phyloP scores from a whole-genome alignment of 176 grass and related monocot genomes.

The Oryza glaberrima region DNA sequence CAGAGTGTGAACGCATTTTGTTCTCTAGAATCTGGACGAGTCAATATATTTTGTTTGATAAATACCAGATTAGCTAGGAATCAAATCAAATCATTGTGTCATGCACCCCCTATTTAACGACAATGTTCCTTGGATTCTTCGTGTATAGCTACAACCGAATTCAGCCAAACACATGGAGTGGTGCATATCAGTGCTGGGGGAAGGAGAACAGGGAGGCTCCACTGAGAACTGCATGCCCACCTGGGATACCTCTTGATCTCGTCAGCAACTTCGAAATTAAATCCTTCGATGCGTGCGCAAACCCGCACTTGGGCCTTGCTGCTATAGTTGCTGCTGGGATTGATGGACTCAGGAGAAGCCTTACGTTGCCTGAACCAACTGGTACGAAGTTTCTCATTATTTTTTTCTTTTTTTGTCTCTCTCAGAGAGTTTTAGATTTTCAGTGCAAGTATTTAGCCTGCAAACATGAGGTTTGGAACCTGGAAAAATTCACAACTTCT shows the following conservation, averaged over 20 bases:
- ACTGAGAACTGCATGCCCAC: slow-evolving; percentile 92
- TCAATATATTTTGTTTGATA: neutral
- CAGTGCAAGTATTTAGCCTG: neutral
- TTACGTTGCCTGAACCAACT: slow-evolving; percentile 80
- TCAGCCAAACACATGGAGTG: slow-evolving; percentile 95
- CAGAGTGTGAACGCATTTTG: neutral
- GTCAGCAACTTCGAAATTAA: slow-evolving; percentile 98
- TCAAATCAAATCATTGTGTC: slow-evolving; percentile 7
- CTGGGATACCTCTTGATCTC: slow-evolving; percentile 73
- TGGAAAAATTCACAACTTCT: neutral
- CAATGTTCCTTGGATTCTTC: slow-evolving; percentile 10
- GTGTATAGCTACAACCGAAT: slow-evolving; percentile 80
- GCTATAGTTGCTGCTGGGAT: slow-evolving; percentile 77
- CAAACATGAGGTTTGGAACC: slow-evolving; percentile 6
- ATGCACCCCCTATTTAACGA: neutral
- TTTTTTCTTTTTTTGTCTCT: neutral
- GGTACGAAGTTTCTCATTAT: slow-evolving; percentile 48
- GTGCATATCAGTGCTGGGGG: slow-evolving; percentile 94
- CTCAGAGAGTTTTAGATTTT: neutral
- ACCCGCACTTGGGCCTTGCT: slow-evolving; percentile 84
- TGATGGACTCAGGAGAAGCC: slow-evolving; percentile 79
- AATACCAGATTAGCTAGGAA: slow-evolving; percentile 15
- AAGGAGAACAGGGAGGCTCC: slow-evolving; percentile 98
- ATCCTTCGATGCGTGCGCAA: slow-evolving; percentile 93
- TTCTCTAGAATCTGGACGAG: neutral